phyloP scores from a whole-genome alignment of 345 rosid species.

The Kandelia obovata region DNA sequence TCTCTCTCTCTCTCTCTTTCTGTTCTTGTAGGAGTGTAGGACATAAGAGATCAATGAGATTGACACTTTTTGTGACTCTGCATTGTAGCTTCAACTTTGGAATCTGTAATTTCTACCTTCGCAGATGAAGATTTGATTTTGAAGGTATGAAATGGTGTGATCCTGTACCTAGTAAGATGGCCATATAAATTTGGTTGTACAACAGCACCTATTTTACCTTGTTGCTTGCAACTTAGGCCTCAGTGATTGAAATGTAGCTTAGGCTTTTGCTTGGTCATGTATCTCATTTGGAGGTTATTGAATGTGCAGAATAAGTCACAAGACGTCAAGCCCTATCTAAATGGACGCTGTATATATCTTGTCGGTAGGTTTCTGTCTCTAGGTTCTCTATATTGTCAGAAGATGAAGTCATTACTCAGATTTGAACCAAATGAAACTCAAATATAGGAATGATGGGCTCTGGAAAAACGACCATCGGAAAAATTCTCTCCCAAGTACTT shows the following conservation, averaged over 20 bases:
- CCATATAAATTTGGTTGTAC: neutral
- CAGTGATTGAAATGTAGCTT: neutral
- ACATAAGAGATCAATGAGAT: neutral
- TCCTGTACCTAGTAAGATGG: constrained; percentile 1
- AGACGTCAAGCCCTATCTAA: constrained; percentile 66
- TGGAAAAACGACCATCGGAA: constrained; percentile 92
- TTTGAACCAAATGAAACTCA: constrained; percentile 12
- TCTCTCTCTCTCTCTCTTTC: neutral
- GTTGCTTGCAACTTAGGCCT: constrained; percentile 1
- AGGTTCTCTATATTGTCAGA: constrained; percentile 1
- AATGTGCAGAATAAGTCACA: constrained; percentile 70
- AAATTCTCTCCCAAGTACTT: constrained; percentile 67
- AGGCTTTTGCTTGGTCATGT: constrained; percentile 10
- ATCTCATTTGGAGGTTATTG: constrained; percentile 28
- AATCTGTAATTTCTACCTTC: constrained; percentile 41
- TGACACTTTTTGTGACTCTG: neutral
- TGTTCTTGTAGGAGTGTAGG: too few relatives aligned
- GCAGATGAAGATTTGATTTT: constrained; percentile 57
- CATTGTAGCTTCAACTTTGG: constrained; percentile 52
- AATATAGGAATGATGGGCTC: constrained; percentile 94
- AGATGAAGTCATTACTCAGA: constrained; percentile 5
- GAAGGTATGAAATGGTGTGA: constrained; percentile 40
- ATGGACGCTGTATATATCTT: constrained; percentile 78
- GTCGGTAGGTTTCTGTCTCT: constrained; percentile 68
- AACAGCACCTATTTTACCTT: neutral